phyloP scores from a whole-genome alignment of 2,329 filamentous ascomycete genomes.

The Alternaria burnsii region DNA sequence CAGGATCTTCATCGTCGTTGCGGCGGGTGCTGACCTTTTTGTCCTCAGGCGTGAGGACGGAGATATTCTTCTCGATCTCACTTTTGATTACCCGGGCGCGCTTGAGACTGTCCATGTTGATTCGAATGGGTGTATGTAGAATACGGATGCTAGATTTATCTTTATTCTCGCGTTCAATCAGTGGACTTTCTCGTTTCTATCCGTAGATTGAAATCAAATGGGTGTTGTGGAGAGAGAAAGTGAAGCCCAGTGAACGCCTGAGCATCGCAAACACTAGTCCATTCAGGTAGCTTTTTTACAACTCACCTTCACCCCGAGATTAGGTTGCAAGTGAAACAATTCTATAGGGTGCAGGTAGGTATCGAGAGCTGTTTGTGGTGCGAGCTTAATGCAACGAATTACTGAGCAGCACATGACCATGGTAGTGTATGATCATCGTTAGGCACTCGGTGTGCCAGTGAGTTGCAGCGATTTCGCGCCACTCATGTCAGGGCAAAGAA shows the following conservation, averaged over 20 bases:
- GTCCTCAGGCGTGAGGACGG: constrained; percentile 18
- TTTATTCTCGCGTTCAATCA: constrained; percentile 12
- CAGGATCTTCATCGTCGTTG: constrained; percentile 33
- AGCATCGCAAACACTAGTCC: neutral
- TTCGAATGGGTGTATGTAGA: neutral
- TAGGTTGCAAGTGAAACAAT: too few relatives aligned
- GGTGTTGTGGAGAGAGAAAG: neutral
- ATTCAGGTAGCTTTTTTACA: too few relatives aligned
- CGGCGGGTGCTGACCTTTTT: constrained; percentile 2
- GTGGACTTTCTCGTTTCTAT: neutral
- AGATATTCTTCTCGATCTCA: constrained; percentile 18
- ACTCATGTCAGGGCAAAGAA: too few relatives aligned
- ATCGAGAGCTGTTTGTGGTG: too few relatives aligned
- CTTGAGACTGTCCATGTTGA: constrained; percentile 20
- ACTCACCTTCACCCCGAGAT: too few relatives aligned
- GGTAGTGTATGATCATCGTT: too few relatives aligned
- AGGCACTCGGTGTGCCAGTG: too few relatives aligned
- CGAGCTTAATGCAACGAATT: too few relatives aligned
- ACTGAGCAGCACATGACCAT: too few relatives aligned
- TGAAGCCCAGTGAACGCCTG: neutral
- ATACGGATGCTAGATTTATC: neutral
- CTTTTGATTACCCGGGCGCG: constrained; percentile 32
- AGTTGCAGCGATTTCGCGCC: too few relatives aligned
- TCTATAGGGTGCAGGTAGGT: too few relatives aligned
- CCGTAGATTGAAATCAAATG: neutral